Percentiles rank a stretch among this genome's conserved stretches.
Conservation (phyloP, 805 yeast genomes). For the Metschnikowia koreensis region DNA sequence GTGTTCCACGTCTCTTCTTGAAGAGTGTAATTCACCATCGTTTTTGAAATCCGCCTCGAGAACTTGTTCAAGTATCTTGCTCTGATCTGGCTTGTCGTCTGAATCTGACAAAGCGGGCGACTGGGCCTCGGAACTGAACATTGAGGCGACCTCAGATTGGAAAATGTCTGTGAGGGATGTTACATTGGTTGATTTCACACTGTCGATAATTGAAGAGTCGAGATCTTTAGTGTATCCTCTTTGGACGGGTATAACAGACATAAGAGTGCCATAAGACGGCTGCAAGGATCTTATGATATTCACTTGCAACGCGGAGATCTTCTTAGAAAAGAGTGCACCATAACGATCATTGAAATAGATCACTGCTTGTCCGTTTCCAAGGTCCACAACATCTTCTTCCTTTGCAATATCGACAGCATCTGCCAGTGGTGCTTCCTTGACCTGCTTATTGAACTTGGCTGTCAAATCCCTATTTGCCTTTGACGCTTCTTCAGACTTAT, state of each 20-base stretch:
- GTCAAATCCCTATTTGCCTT: conserved; percentile 16
- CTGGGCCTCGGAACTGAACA: conserved; percentile 22
- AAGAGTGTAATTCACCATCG: not conserved
- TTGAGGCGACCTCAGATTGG: conserved; percentile 26
- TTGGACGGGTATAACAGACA: conserved; percentile 49
- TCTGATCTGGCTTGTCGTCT: conserved; percentile 16
- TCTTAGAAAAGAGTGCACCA: conserved; percentile 49
- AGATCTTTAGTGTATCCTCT: conserved; percentile 49
- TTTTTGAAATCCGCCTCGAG: conserved; percentile 13
- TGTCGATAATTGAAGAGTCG: conserved; percentile 30
- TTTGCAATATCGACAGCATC: conserved; percentile 19
- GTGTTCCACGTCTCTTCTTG: conserved; percentile 47
- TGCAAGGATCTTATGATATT: conserved; percentile 35
- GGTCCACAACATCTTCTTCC: conserved; percentile 29
- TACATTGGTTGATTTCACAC: conserved; percentile 30
- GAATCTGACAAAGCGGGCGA: conserved; percentile 7
- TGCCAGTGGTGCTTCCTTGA: conserved; percentile 6
- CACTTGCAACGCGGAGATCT: conserved; percentile 39
- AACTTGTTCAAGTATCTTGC: conserved; percentile 11
- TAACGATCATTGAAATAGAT: conserved; percentile 40
- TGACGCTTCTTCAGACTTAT: conserved; percentile 14
- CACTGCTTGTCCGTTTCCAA: conserved; percentile 35
- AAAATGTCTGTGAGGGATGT: conserved; percentile 34
- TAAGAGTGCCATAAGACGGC: conserved; percentile 32
- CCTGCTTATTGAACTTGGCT: conserved; percentile 20